Evolutionary conservation across 2,329 filamentous ascomycete species (phyloP), one percentile per base, ranked within the genome.

Genomic region (Coniella lustricola): DNA sequence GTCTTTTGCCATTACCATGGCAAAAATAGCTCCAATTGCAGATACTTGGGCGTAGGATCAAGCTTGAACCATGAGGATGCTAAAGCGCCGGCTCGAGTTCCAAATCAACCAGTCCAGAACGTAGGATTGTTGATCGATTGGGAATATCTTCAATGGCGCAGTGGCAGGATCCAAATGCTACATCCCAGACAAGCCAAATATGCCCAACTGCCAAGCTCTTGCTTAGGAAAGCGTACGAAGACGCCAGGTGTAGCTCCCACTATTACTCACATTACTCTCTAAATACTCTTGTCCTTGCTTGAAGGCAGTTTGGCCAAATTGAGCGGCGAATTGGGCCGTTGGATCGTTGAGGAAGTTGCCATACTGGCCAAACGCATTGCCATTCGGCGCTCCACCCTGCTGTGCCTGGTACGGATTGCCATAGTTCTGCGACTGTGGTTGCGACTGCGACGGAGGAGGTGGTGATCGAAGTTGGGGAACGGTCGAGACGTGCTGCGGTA

Each of bases 401-500:
- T 82, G 78, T 62, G 87, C 85, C 56, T 89, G 87, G 61, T 87
- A 90, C 44, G 84, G 81, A 70, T 85, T 76, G 56, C 77, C 75
- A 54, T 75, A 73, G 54, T 77, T 76, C 57, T 82, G 79, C 32
- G 81, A 77, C 62, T 87, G 84, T 49, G 83, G 82, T 56, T 82
- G 83, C 50, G 77, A 77, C 33, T 82, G 79, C 44, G 77, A 76
- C 33, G 88, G 90, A 53, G 89, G 87, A 50, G 87, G 91, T 53
- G 93, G 93, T 50, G 93, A 97, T 67, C 94, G 84, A 66, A 98
- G 82, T 72, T 97, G 93, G 38, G 93, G 93, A 43, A 98, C 93
- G 50, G 90, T 95, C 63, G 93, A 97, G 61, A 97, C 91, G 76
- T 98, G 93, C 69, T 98, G 93, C 54, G 93, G 93, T 51, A 97